These are phyloP conservation scores for Durio zibethinus DNA, from an alignment of 345 rosid genomes.

Conservation along the genomic window DNA sequence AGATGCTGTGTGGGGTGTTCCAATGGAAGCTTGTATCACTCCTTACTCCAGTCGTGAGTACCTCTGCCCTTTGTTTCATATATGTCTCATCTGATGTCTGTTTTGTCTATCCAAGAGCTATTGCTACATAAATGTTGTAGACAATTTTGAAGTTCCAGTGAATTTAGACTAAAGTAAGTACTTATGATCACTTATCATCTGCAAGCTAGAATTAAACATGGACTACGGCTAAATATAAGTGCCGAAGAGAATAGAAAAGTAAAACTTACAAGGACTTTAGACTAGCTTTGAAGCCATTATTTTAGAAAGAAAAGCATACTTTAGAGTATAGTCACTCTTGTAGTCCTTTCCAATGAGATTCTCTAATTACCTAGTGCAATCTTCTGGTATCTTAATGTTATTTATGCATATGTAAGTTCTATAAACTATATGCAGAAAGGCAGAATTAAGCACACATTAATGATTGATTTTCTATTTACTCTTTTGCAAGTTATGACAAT, in stretches of 20 bases:
- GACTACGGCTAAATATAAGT: neutral
- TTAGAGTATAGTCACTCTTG: neutral
- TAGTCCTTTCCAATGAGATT: neutral
- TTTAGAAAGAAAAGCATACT: neutral
- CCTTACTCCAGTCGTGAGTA: slow-evolving; percentile 86
- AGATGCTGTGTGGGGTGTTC: slow-evolving; percentile 75
- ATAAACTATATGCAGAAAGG: neutral
- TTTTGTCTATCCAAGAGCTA: neutral
- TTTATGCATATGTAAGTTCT: neutral
- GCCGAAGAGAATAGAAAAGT: neutral
- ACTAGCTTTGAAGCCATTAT: neutral
- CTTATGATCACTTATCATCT: neutral
- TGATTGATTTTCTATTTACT: neutral
- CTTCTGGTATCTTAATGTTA: neutral
- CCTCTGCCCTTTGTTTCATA: neutral
- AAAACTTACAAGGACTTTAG: neutral
- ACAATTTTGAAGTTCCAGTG: neutral
- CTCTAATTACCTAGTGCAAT: neutral
- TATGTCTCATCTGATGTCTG: neutral
- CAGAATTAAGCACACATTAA: neutral
- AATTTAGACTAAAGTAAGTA: neutral
- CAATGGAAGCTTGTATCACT: slow-evolving; percentile 88
- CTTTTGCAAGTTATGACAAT: neutral
- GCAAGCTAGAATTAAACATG: neutral
- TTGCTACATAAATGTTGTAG: neutral